These are phyloP conservation scores for Pochonia chlamydosporia DNA, from an alignment of 2,329 filamentous ascomycete species.

Conservation along the genomic window DNA sequence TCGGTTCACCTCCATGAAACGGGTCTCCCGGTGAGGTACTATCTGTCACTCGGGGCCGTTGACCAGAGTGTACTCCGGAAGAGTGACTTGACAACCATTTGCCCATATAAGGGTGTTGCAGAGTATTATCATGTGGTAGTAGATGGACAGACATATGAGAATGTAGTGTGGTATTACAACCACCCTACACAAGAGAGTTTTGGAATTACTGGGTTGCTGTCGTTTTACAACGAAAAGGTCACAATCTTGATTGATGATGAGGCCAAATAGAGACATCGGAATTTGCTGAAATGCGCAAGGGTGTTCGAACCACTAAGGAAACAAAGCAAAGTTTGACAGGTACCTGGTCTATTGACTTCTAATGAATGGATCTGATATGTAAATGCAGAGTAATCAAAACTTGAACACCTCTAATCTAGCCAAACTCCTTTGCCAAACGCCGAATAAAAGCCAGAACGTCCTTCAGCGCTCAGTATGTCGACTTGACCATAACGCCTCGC, in stretches of 20 bases:
- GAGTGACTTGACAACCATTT: slow-evolving; percentile 48
- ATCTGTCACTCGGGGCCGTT: slow-evolving; percentile 47
- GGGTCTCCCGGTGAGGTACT: slow-evolving; percentile 50
- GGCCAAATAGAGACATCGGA: no score
- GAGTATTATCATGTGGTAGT: slow-evolving; percentile 53
- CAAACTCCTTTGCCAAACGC: no score
- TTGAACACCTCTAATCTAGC: no score
- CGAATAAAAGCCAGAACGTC: no score
- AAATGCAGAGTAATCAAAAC: no score
- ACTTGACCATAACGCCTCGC: no score
- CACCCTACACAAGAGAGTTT: slow-evolving; percentile 51
- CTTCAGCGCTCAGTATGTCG: no score
- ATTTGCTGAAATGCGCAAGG: no score
- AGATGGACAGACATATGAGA: slow-evolving; percentile 33
- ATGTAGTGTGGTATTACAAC: slow-evolving; percentile 58
- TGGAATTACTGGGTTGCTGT: slow-evolving; percentile 47
- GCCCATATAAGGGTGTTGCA: slow-evolving; percentile 63
- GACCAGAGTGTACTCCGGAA: slow-evolving; percentile 36
- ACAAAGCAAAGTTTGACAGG: no score
- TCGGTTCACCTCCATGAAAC: slow-evolving; percentile 56
- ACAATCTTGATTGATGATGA: slow-evolving; percentile 55
- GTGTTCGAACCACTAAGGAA: no score
- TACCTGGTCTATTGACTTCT: no score
- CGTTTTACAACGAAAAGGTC: slow-evolving; percentile 65
- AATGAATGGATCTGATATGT: no score